Evolutionary conservation across 257 asterid genomes (phyloP).

Genomic region (Nicotiana sylvestris): DNA sequence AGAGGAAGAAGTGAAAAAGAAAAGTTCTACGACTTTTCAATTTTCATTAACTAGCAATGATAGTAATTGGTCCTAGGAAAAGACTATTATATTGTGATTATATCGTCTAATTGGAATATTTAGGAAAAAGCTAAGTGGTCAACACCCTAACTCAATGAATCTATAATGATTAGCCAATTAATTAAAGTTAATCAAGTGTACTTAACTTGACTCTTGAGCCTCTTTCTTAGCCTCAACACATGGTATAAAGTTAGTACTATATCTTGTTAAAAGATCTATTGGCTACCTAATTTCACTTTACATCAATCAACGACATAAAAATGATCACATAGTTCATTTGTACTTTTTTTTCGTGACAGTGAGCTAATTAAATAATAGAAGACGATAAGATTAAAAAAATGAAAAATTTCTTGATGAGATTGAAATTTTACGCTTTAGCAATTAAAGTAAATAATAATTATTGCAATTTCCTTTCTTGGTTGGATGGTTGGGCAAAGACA

Average conservation of each 20-base stretch:
- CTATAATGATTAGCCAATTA: background rate
- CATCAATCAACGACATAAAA: background rate
- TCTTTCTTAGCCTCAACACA: background rate
- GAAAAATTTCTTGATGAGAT: too few relatives aligned
- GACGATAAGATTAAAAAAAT: too few relatives aligned
- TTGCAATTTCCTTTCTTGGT: too few relatives aligned
- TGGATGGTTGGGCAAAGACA: too few relatives aligned
- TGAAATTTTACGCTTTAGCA: too few relatives aligned
- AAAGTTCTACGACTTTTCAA: background rate
- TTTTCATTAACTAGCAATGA: background rate
- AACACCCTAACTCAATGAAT: background rate
- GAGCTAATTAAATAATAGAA: background rate
- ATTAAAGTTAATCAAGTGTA: background rate
- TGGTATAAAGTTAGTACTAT: background rate
- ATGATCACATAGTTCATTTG: background rate
- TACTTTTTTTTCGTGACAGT: background rate
- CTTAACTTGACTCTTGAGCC: background rate
- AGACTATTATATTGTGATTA: too few relatives aligned
- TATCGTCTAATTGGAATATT: background rate
- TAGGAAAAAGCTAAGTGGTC: background rate
- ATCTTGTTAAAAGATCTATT: background rate
- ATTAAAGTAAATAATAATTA: too few relatives aligned
- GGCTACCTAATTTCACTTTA: background rate
- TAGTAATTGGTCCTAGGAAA: background rate
- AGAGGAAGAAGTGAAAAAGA: background rate